These are phyloP conservation scores for Saccharomyces pastorianus DNA, from an alignment of 1,139 yeast genomes.

Conservation along the genomic window DNA sequence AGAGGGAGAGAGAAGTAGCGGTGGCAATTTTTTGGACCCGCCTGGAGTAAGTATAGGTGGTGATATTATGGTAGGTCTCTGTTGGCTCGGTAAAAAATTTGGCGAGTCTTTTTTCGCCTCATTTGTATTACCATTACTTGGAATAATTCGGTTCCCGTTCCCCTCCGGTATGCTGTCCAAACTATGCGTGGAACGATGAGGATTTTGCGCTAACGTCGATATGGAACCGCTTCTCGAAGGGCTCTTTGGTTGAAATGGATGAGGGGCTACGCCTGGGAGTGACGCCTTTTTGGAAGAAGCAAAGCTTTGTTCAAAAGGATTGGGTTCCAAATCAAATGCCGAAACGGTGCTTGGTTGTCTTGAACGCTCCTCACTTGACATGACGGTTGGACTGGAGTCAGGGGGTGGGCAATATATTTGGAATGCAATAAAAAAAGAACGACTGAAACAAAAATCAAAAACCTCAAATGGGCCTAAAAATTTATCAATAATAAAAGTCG, in stretches of 20 bases:
- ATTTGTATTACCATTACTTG: constrained; percentile 1
- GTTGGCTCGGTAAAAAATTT: constrained; percentile 11
- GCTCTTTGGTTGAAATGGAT: constrained; percentile 3
- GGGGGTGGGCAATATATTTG: neutral
- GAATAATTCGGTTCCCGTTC: neutral
- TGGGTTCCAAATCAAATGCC: constrained; percentile 75
- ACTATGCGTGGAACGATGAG: neutral
- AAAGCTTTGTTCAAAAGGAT: constrained; percentile 92
- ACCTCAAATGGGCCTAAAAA: neutral
- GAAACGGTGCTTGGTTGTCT: constrained; percentile 13
- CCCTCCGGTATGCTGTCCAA: neutral
- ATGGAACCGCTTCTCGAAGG: neutral
- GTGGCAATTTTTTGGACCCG: constrained; percentile 49
- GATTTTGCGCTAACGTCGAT: neutral
- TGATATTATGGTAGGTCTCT: constrained; percentile 29
- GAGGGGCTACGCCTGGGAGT: constrained; percentile 1
- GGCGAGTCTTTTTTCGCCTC: constrained; percentile 15
- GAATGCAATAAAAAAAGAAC: neutral
- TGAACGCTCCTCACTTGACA: neutral
- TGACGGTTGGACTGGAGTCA: neutral
- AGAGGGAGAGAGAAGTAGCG: constrained; percentile 36
- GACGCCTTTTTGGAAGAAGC: constrained; percentile 42
- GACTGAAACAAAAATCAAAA: neutral
- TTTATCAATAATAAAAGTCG: neutral
- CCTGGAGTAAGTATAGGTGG: constrained; percentile 57